Percentiles rank a stretch among this genome's conserved stretches.
phyloP scores from a whole-genome alignment of 768 basidiomycete species.

The Gloeopeniophorella convolvens region DNA sequence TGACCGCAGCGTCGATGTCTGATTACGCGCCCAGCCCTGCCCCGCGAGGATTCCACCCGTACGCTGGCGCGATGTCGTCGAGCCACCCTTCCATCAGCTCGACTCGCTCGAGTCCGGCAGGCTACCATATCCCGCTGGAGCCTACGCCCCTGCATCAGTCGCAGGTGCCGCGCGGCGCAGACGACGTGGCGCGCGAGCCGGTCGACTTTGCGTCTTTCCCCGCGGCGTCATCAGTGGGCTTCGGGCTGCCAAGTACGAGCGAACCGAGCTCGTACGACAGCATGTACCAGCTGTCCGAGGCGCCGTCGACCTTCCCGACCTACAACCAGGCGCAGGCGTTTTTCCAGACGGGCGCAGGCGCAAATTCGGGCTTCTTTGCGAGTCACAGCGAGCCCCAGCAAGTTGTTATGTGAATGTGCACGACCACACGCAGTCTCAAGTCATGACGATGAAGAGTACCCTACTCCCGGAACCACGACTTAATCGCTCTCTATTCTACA shows the following conservation, averaged over 20 bases:
- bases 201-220: not conserved
- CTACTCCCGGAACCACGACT: slow-evolving; percentile 4
- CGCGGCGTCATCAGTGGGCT: slow-evolving; percentile 13
- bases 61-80: slow-evolving; percentile 23
- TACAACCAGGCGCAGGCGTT: slow-evolving; percentile 5
- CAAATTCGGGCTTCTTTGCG: slow-evolving; percentile 8
- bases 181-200: slow-evolving; percentile 8
- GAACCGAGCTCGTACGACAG: slow-evolving; percentile 18
- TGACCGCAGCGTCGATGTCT: slow-evolving; percentile 28
- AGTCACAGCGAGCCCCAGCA: slow-evolving; percentile 17
- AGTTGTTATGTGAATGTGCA: slow-evolving; percentile 21
- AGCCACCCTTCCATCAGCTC: slow-evolving; percentile 23
- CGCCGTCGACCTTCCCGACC: slow-evolving; percentile 23
- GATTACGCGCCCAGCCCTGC: slow-evolving; percentile 13
- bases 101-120: slow-evolving; percentile 34
- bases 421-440: not conserved
- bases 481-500: slow-evolving; percentile 10
- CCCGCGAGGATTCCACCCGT: slow-evolving; percentile 32
- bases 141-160: slow-evolving; percentile 19
- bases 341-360: slow-evolving; percentile 4
- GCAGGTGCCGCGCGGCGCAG: slow-evolving; percentile 20
- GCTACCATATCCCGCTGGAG: slow-evolving; percentile 45
- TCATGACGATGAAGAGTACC: slow-evolving; percentile 9
- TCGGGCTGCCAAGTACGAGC: slow-evolving; percentile 14
- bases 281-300: slow-evolving; percentile 27